Conservation (phyloP, 2,329 filamentous ascomycete genomes). For the Monilinia laxa region DNA sequence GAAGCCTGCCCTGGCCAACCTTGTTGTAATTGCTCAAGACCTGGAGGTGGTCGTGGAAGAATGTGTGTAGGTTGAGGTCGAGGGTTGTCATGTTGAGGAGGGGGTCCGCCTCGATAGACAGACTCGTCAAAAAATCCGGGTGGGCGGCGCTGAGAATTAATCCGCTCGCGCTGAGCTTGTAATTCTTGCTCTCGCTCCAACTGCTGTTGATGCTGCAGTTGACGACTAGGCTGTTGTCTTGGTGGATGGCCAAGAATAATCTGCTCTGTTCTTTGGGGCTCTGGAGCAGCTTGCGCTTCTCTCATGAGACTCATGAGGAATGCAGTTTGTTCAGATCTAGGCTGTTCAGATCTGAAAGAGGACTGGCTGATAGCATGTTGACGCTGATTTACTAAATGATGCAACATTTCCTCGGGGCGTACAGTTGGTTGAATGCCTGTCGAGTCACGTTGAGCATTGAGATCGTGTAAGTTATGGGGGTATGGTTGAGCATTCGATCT, state of each 20-base stretch:
- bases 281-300: slow-evolving; percentile 48
- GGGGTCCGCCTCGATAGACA: slow-evolving; percentile 32
- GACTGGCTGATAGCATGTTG: slow-evolving; percentile 55
- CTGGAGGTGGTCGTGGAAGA: slow-evolving; percentile 60
- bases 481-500: slow-evolving; percentile 39
- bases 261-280: slow-evolving; percentile 54
- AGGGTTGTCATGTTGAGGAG: slow-evolving; percentile 36
- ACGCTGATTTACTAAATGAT: slow-evolving; percentile 60
- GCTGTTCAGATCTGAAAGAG: slow-evolving; percentile 48
- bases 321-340: slow-evolving; percentile 64
- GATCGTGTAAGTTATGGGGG: slow-evolving; percentile 49
- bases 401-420: slow-evolving; percentile 59
- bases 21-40: slow-evolving; percentile 55
- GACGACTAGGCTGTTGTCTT: slow-evolving; percentile 37
- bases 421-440: slow-evolving; percentile 43
- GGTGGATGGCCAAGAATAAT: slow-evolving; percentile 49
- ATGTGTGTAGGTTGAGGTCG: slow-evolving; percentile 62
- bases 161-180: slow-evolving; percentile 36
- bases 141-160: slow-evolving; percentile 41
- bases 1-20: slow-evolving; percentile 36
- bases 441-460: slow-evolving; percentile 48
- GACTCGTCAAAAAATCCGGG: slow-evolving; percentile 40
- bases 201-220: slow-evolving; percentile 49
- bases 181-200: slow-evolving; percentile 43
- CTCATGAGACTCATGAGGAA: slow-evolving; percentile 86